phyloP scores from a whole-genome alignment of 139 green algal genomes.

The Chlorella sp. region DNA sequence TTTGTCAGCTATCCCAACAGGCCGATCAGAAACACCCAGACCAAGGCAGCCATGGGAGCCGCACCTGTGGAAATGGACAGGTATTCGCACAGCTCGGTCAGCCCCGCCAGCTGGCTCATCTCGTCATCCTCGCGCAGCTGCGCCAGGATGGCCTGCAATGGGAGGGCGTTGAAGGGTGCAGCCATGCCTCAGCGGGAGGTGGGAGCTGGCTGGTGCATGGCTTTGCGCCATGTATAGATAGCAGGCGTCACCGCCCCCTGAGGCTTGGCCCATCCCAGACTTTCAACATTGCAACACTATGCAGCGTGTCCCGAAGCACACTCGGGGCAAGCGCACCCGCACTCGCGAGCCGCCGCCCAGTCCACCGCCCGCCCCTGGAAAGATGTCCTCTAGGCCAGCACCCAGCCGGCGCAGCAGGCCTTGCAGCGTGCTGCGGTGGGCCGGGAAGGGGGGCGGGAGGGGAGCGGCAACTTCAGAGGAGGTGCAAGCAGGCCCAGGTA shows the following conservation, averaged over 20 bases:
- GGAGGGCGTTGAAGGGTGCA: too few species aligned
- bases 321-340: constrained; percentile 56
- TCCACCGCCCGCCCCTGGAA: constrained; percentile 39
- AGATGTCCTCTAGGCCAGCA: constrained; percentile 85
- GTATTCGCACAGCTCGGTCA: constrained; percentile 93
- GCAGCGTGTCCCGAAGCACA: neutral
- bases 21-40: too few species aligned
- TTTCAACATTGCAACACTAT: neutral
- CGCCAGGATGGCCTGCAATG: constrained; percentile 78
- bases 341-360: constrained; percentile 56
- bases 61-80: constrained; percentile 82
- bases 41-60: too few species aligned
- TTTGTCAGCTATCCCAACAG: too few species aligned
- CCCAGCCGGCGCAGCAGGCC: constrained; percentile 88
- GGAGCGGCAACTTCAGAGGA: too few species aligned
- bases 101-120: constrained; percentile 74
- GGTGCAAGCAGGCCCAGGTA: too few species aligned
- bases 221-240: too few species aligned
- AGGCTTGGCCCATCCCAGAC: too few species aligned
- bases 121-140: constrained; percentile 82
- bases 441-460: neutral
- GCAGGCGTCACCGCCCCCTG: neutral
- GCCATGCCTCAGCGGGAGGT: too few species aligned
- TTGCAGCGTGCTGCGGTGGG: constrained; percentile 72
- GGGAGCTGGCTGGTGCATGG: too few species aligned